These are phyloP conservation scores for Leccinum longicurvipes DNA, from an alignment of 768 basidiomycete genomes.

Conservation along the genomic window DNA sequence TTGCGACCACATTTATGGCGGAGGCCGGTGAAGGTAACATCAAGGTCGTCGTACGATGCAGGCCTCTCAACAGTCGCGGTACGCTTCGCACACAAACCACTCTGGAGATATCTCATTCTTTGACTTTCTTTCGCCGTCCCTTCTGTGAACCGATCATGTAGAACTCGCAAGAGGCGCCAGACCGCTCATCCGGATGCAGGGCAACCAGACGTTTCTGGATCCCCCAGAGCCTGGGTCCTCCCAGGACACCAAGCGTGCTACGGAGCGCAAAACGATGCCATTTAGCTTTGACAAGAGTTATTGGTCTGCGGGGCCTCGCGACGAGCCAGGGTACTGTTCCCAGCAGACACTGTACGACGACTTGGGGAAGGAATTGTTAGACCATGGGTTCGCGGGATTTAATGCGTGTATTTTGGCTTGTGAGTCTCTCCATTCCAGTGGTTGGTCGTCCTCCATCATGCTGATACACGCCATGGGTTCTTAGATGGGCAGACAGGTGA, in stretches of 20 bases:
- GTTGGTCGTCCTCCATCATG: background rate
- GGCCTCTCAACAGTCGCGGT: constrained; percentile 95
- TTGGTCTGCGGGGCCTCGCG: constrained; percentile 89
- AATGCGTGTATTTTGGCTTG: constrained; percentile 99
- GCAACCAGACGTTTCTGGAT: constrained; percentile 89
- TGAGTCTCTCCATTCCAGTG: constrained; percentile 46
- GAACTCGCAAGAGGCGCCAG: constrained; percentile 94
- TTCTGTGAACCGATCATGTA: constrained; percentile 31
- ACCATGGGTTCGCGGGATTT: constrained; percentile 94
- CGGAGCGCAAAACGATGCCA: constrained; percentile 83
- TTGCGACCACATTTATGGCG: constrained; percentile 46
- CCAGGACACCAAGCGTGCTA: constrained; percentile 74
- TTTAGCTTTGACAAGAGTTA: constrained; percentile 98
- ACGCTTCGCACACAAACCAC: constrained; percentile 28
- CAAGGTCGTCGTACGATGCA: constrained; percentile 93
- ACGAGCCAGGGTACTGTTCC: constrained; percentile 88
- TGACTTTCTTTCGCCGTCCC: background rate
- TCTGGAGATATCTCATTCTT: constrained; percentile 1
- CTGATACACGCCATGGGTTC: background rate
- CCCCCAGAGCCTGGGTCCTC: constrained; percentile 76
- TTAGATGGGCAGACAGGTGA: constrained; percentile 83
- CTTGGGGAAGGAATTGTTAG: constrained; percentile 88
- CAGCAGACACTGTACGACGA: constrained; percentile 95
- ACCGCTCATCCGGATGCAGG: constrained; percentile 90
- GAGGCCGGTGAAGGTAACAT: constrained; percentile 85